phyloP scores from a whole-genome alignment of 75 land plant species.

The Cupressus sempervirens region DNA sequence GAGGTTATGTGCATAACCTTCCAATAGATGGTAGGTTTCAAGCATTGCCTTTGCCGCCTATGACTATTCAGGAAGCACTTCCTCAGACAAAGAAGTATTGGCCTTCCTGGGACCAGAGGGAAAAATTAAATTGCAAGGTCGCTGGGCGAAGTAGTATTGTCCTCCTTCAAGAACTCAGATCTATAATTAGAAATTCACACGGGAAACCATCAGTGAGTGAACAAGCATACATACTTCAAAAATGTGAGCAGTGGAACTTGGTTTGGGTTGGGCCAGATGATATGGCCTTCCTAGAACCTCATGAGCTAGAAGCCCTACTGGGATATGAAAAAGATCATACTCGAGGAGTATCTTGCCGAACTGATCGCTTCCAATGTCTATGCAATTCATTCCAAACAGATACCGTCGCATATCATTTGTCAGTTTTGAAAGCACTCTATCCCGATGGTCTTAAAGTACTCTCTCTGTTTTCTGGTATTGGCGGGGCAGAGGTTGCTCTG shows the following conservation, averaged over 20 bases:
- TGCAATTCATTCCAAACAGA: conserved; percentile 82
- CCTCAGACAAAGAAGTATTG: conserved; percentile 52
- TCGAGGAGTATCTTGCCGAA: conserved; percentile 56
- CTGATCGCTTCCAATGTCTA: conserved; percentile 49
- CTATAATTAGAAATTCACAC: conserved; percentile 4
- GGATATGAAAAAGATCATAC: conserved; percentile 78
- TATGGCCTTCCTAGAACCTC: conserved; percentile 61
- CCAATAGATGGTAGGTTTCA: conserved; percentile 51
- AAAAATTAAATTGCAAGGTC: conserved; percentile 47
- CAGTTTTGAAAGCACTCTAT: conserved; percentile 47
- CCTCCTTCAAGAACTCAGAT: not conserved
- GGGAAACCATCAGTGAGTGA: conserved; percentile 33
- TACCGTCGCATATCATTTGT: conserved; percentile 66
- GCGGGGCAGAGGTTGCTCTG: conserved; percentile 74
- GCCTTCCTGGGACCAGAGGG: conserved; percentile 69
- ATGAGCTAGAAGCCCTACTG: conserved; percentile 56
- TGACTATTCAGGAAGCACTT: conserved; percentile 50
- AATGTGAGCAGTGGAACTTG: conserved; percentile 61
- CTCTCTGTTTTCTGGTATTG: conserved; percentile 74
- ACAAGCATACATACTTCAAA: conserved; percentile 37
- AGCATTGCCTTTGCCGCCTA: conserved; percentile 51
- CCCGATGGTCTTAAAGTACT: conserved; percentile 63
- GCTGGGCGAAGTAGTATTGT: not conserved
- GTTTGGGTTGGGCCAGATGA: conserved; percentile 65
- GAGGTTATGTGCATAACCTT: conserved; percentile 76